Evolutionary conservation across 106 monocot species (phyloP), one percentile per base, ranked within the genome.

Genomic region (Allium sativum): DNA sequence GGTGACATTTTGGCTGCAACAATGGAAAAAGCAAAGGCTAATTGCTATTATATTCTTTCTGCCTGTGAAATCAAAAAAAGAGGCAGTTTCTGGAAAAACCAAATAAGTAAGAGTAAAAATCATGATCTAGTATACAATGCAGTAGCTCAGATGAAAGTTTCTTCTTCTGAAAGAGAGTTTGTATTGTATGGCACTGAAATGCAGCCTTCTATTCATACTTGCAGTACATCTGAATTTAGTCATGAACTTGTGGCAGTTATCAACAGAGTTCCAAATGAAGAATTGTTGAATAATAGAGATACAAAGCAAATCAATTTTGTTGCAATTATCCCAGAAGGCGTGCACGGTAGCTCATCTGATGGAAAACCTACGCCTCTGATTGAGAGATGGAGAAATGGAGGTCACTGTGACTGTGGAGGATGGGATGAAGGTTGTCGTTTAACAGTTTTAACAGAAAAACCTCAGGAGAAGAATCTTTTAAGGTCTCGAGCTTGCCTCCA

Each of bases 321-420:
- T 12, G 88, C 74, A 2, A 74, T 98, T 63, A 64, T 98, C 9
- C 87, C 96, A 7, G 67, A 77, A 60, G 76, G 76, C 7, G 69
- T 81, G 43, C 95, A 96, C 67, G 84, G 87, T 13, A 69, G 55
- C 45, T 82, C 95, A 9, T 55, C 52, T 16, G 42, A 20, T 22
- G 86, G 79, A 60, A 48, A 66, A 41, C 90, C 87, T 3, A 75
- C 81, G 20, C 73, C 87, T 40, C 62, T 96, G 55, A 79, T 96
- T 22, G 68, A 90, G 51, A 72, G 90, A 68, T 96, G 95, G 95
- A 87, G 65, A 66, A 79, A 77, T 48, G 87, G 89, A 47, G 94
- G 95, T 45, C 65, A 55, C n/a, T 96, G 95, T 53, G 95, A 96
- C 55, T 96, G 95, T 73, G 90, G 87, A 56, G 95, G 95, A n/a